Evolutionary conservation across 345 rosid species (phyloP), one percentile per base, ranked within the genome.

Genomic region (Geranium brycei): DNA sequence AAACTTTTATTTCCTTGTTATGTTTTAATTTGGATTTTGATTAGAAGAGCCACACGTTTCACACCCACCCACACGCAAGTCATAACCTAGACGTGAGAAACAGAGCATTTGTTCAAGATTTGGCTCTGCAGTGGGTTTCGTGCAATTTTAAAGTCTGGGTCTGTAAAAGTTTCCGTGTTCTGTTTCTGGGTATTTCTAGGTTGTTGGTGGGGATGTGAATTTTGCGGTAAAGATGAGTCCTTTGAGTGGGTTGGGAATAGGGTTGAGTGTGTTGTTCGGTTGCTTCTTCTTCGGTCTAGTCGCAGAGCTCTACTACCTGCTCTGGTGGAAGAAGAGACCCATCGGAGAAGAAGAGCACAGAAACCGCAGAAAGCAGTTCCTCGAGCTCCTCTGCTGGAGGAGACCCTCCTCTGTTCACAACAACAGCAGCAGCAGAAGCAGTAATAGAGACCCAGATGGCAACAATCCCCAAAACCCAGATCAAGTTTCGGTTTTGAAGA

Each of bases 251-350:
- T 83, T 93, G 77, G 91, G 90, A 18, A 71, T 93, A 58, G 85
- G 87, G 57, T 77, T 93, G 17, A 78, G 95, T 66, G 55, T 88
- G 51, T 86, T 81, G 23, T 88, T 86, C 72, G 95, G 88, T 58
- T 83, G 81, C 70, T 84, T 93, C 66, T 65, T 87, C 16, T 59
- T 93, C 62, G 96, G 91, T 19, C 75, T 87, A 62, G 76, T 79
- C 61, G 97, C 83, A 51, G 95, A 23, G 28, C 28, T 23, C 28
- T 23, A 23, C 28, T 23, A 23, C 28, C 28, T 90, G 76, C 69
- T 93, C 10, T 86, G 96, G 85, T 85, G 97, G 95, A 93, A 85
- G 69, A 93, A 80, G 79, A 85, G 78, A 70, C 31, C 75, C 62
- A 62, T 8, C 19, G 28, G 28, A 23, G 28, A 23, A 23, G 28